Evolutionary conservation across 768 basidiomycete species (phyloP).

Genomic region (Rhizopogon vulgaris): DNA sequence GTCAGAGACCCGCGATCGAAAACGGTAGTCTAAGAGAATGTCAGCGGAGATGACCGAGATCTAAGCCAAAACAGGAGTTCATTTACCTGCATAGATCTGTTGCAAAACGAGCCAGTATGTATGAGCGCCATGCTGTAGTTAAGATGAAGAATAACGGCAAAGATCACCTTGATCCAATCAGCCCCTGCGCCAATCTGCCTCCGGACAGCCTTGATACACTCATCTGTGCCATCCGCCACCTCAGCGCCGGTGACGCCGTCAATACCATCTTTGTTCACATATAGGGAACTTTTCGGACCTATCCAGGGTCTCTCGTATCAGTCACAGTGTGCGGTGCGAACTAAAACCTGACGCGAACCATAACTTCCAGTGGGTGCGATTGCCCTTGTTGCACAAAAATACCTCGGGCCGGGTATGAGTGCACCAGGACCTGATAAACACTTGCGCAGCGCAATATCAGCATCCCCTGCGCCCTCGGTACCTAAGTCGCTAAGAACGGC

Average conservation of each 20-base stretch:
- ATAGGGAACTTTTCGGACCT: slow-evolving; percentile 50
- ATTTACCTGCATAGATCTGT: slow-evolving; percentile 49
- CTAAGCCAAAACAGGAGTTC: slow-evolving; percentile 3
- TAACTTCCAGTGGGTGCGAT: slow-evolving; percentile 59
- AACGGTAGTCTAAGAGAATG: slow-evolving; percentile 41
- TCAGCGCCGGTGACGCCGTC: slow-evolving; percentile 55
- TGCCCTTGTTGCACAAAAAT: slow-evolving; percentile 54
- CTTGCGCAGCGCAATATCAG: slow-evolving; percentile 52
- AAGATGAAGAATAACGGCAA: background rate
- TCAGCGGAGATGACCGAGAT: slow-evolving; percentile 8
- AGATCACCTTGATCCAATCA: slow-evolving; percentile 59
- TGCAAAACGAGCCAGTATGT: slow-evolving; percentile 1
- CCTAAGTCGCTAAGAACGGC: slow-evolving; percentile 46
- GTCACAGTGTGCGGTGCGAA: background rate
- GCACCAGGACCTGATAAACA: slow-evolving; percentile 43
- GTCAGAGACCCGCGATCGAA: slow-evolving; percentile 38
- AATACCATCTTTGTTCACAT: slow-evolving; percentile 42
- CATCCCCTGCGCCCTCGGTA: slow-evolving; percentile 62
- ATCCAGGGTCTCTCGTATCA: background rate
- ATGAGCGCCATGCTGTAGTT: background rate
- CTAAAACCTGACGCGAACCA: slow-evolving; percentile 28
- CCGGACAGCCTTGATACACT: slow-evolving; percentile 49
- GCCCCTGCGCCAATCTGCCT: slow-evolving; percentile 60
- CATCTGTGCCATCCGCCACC: slow-evolving; percentile 51
- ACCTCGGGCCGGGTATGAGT: slow-evolving; percentile 54